Base-by-base conservation (phyloP, 768 basidiomycete genomes). In the Clavulina sp. region DNA sequence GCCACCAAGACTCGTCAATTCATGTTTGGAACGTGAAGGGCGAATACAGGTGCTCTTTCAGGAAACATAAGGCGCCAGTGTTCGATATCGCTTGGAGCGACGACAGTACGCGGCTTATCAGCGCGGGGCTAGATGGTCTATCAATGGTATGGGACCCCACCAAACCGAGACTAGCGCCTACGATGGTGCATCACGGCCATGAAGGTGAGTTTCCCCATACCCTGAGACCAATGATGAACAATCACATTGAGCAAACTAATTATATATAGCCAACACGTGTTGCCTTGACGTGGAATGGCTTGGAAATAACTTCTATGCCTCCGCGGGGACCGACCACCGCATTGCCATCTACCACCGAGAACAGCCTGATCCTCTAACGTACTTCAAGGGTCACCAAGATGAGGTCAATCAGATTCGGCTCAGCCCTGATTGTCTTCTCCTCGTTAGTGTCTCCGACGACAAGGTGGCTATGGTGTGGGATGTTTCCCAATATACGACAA, bases 361-460 rank as follows among this genome's bases (percentile, higher is more conserved):
- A 72, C 44, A 66, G 69, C 38, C 58, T 63, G 69, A 70, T 38
- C 76, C 82, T 0, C 63, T 84, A 40, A 76, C 72, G 58, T 75
- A 74, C n/a, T 66, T 44, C 55, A 84, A 81, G 33, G 84, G 83
- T 1, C 86, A 89, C 57, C 68, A 66, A 19, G 73, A 78, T 53
- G 86, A 89, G 62, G 72, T 89, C 56, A 88, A 84, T 59, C 78
- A 84, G 61, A 72, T 88, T 48, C 79, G 77, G 61, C 75, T 73
- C 57, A 86, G 81, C 54, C 67, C 74, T 16, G 66, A 72, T n/a
- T 67, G 73, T 33, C 83, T 80, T 29, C 73, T 74, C 38, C 60
- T 89, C 41, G 84, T 83, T 9, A 82, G 84, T 4, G 85, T 83
- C 62, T 84, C 86, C 0, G 86, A 89, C 59, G 86, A 89, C 56